These are phyloP conservation scores for Rubia yunnanensis DNA, from an alignment of 257 asterid genomes.

Conservation along the genomic window DNA sequence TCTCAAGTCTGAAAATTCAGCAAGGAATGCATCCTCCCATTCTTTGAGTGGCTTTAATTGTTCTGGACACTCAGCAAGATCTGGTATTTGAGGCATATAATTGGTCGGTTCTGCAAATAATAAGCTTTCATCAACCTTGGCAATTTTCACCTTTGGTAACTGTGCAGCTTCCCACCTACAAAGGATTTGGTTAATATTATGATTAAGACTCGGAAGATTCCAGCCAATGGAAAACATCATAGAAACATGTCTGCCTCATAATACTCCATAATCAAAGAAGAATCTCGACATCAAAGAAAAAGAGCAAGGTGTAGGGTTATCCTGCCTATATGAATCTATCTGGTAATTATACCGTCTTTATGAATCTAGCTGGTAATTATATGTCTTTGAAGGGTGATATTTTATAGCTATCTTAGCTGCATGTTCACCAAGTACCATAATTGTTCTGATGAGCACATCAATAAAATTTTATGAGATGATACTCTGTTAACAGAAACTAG, in stretches of 20 bases:
- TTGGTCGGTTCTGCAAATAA: constrained; percentile 51
- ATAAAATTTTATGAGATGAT: neutral
- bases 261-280: neutral
- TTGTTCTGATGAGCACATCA: neutral
- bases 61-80: constrained; percentile 58
- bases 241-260: neutral
- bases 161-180: constrained; percentile 80
- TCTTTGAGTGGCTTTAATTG: constrained; percentile 69
- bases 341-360: neutral
- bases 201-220: neutral
- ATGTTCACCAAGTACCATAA: neutral
- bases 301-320: neutral
- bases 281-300: neutral
- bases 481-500: neutral
- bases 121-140: constrained; percentile 38
- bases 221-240: neutral
- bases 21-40: constrained; percentile 93
- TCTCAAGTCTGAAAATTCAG: constrained; percentile 75
- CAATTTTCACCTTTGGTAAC: constrained; percentile 69
- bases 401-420: neutral
- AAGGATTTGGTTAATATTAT: neutral
- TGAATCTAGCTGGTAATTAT: neutral
- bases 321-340: no score
- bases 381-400: neutral
- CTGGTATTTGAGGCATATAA: constrained; percentile 95